Evolutionary conservation across 1,284 basidiomycete species (phyloP).

Genomic region (Tilletia horrida): DNA sequence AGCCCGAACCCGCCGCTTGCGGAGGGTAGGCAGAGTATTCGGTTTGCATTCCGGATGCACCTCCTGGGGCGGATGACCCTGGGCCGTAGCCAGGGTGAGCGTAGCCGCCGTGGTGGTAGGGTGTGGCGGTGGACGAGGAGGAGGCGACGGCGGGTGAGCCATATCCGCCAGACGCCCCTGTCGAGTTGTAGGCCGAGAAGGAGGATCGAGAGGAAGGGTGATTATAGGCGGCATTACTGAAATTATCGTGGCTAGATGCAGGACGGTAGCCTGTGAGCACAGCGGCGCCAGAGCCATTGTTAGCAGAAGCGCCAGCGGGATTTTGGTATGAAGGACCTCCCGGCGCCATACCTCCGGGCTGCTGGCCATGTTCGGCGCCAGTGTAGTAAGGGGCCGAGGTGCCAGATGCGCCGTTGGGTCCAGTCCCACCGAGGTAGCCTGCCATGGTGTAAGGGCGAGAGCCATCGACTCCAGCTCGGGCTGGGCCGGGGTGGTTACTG

Average conservation of each 20-base stretch:
- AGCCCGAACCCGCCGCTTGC: neutral
- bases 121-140: neutral
- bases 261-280: slow-evolving; percentile 6
- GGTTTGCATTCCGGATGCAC: neutral
- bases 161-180: neutral
- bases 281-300: neutral
- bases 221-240: slow-evolving; percentile 5
- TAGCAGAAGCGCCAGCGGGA: neutral
- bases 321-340: neutral
- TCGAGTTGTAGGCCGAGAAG: slow-evolving; percentile 6
- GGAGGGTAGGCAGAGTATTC: slow-evolving; percentile 8
- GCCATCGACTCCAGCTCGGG: neutral
- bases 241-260: slow-evolving; percentile 1
- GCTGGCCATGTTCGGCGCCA: neutral
- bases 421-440: slow-evolving; percentile 1
- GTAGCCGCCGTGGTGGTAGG: slow-evolving; percentile 11
- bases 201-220: slow-evolving; percentile 7
- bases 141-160: neutral
- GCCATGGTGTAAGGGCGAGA: slow-evolving; percentile 15
- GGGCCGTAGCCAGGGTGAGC: slow-evolving; percentile 8
- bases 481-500: neutral
- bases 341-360: neutral
- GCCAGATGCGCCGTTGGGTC: neutral
- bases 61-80: neutral
- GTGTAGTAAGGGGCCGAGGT: slow-evolving; percentile 1